Evolutionary conservation across 2,329 filamentous ascomycete species (phyloP).

Genomic region (Cytospora mali): DNA sequence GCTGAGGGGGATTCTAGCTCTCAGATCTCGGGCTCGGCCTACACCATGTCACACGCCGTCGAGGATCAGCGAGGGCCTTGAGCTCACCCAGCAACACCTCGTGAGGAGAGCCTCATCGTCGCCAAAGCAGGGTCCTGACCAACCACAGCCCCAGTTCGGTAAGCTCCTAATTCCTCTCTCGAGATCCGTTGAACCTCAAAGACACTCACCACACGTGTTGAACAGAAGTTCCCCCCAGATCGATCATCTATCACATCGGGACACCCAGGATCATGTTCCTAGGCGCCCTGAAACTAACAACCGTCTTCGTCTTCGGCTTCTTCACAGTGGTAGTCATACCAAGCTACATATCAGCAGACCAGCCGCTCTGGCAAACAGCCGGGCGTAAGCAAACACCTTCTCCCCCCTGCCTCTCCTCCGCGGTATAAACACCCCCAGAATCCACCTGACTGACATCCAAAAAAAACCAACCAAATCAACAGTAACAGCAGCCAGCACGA

Average conservation of each 20-base stretch:
- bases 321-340: constrained; percentile 68
- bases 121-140: constrained; percentile 7
- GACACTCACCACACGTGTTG: neutral
- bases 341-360: constrained; percentile 50
- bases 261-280: constrained; percentile 67
- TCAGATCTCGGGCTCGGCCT: neutral
- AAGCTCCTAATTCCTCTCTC: neutral
- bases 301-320: constrained; percentile 68
- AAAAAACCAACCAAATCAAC: neutral
- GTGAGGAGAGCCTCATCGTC: constrained; percentile 18
- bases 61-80: neutral
- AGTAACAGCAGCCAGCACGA: constrained; percentile 62
- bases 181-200: neutral
- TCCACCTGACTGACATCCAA: no score
- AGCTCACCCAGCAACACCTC: constrained; percentile 13
- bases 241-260: constrained; percentile 78
- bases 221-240: constrained; percentile 29
- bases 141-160: constrained; percentile 8
- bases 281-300: constrained; percentile 70
- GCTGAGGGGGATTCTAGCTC: neutral
- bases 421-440: no score
- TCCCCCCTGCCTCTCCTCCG: constrained; percentile 2
- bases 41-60: constrained; percentile 6
- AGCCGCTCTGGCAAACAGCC: constrained; percentile 40
- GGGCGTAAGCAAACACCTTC: constrained; percentile 40